These are phyloP conservation scores for Penicillium palitans DNA, from an alignment of 2,329 filamentous ascomycete species.

Conservation along the genomic window DNA sequence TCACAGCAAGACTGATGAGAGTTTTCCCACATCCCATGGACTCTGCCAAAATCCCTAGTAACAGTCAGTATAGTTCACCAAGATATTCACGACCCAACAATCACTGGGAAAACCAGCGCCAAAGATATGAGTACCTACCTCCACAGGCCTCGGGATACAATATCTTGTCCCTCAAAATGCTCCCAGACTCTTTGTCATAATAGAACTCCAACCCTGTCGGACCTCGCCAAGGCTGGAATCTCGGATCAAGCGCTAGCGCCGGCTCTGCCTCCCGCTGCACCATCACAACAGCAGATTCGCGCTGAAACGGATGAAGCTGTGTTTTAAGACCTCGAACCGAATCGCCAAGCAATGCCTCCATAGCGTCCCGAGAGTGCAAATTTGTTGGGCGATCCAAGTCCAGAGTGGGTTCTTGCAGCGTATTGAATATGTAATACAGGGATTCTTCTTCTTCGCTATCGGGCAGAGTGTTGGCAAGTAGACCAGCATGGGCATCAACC, in stretches of 20 bases:
- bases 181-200: conserved; percentile 65
- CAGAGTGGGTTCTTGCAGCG: conserved; percentile 44
- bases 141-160: conserved; percentile 74
- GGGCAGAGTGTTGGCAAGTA: conserved; percentile 9
- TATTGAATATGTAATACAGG: conserved; percentile 54
- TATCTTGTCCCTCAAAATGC: conserved; percentile 64
- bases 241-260: conserved; percentile 67
- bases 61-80: background rate
- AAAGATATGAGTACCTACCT: conserved; percentile 50
- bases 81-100: background rate
- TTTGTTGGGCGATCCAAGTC: conserved; percentile 33
- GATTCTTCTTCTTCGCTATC: conserved; percentile 43
- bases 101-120: background rate
- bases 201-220: conserved; percentile 67
- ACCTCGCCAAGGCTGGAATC: conserved; percentile 61
- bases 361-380: conserved; percentile 36
- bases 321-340: conserved; percentile 51
- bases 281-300: conserved; percentile 78
- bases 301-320: conserved; percentile 73
- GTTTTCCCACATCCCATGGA: conserved; percentile 73
- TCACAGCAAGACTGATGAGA: conserved; percentile 74
- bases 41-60: conserved; percentile 46
- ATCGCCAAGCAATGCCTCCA: conserved; percentile 37
- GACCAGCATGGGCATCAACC: conserved; percentile 10
- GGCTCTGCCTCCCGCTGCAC: conserved; percentile 73